phyloP scores from a whole-genome alignment of 208 protist genomes.

The Trypanosoma vivax region DNA sequence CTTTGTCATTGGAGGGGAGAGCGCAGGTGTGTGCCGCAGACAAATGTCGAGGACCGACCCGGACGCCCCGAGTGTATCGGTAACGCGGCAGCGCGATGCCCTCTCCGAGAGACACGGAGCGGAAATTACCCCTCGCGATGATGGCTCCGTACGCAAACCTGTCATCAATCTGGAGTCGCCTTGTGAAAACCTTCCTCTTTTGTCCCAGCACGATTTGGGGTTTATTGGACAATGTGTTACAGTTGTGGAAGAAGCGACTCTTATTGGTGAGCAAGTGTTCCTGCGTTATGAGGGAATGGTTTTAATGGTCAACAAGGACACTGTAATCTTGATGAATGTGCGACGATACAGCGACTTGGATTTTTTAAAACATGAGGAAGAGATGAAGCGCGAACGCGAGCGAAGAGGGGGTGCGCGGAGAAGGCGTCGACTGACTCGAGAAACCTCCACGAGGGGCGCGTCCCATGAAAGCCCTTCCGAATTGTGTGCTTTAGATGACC shows the following conservation, averaged over 20 bases:
- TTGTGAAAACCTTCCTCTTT: conserved; percentile 49
- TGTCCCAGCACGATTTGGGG: conserved; percentile 60
- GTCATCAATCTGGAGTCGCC: conserved; percentile 48
- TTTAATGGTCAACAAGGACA: conserved; percentile 64
- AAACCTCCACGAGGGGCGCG: background rate
- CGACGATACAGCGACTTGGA: conserved; percentile 64
- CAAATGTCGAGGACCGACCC: too few relatives aligned
- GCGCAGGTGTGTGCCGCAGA: too few relatives aligned
- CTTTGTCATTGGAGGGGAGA: too few relatives aligned
- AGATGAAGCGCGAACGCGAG: background rate
- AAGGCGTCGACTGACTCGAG: background rate
- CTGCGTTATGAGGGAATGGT: conserved; percentile 75
- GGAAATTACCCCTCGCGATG: background rate
- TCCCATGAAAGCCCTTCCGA: too few relatives aligned
- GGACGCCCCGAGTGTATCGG: too few relatives aligned
- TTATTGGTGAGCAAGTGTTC: conserved; percentile 29
- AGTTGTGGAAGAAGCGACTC: conserved; percentile 51
- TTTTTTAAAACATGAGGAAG: conserved; percentile 22
- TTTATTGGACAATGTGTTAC: conserved; percentile 76
- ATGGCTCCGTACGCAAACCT: conserved; percentile 11
- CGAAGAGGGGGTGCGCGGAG: background rate
- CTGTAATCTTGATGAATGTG: conserved; percentile 69
- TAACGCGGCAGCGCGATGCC: too few relatives aligned
- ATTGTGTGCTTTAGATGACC: too few relatives aligned
- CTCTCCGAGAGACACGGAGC: background rate